Base-by-base conservation (phyloP, 2,329 filamentous ascomycete species). In the Scolecobasidium constrictum region DNA sequence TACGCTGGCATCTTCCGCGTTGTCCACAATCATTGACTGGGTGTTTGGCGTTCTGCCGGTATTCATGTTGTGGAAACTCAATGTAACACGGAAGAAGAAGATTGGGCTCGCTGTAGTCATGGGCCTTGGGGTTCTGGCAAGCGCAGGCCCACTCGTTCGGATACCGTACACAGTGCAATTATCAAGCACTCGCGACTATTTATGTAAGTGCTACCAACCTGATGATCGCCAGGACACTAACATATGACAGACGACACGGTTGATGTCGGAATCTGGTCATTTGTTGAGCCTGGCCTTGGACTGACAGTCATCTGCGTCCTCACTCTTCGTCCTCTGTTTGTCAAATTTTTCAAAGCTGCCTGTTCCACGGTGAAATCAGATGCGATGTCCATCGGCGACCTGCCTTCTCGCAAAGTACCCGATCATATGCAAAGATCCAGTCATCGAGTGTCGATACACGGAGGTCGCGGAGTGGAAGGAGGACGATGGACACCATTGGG, bases 91-190 rank as follows among this genome's bases (percentile, higher is more conserved):
- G n/a, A 49, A 43, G 20, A 52, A 52, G 31, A 60, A 59, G 40
- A 50, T 50, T 42, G 54, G 53, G 6, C 52, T 61, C 3, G 53
- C 52, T 46, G 46, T 49, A 7, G 46, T 61, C 16, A 54, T 61
- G 22, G 51, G 50, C 11, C 52, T 60, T 17, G 56, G 57, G 1
- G 48, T 56, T 15, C 44, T 59, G 40, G 45, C 42, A 26, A 47
- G 45, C 37, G 52, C 61, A 12, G 65, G 64, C 13, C 66, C 64
- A 4, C 59, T 68, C 36, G 58, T 67, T 20, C 62, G 65, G 12
- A 61, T 68, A 22, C 58, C 62, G 4, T 68, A 66, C 48, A 59
- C 67, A n/a, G 54, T 55, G 44, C 47, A 56, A 23, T 54, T 68
- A 4, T 52, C 53, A 2, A 48, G 55, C 15, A 58, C 57, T 20